A percentile compares a stretch with the other conserved stretches of the same genome.
Evolutionary conservation across 805 yeast genomes (phyloP).

Genomic region (Cyberlindnera xylosilytica): DNA sequence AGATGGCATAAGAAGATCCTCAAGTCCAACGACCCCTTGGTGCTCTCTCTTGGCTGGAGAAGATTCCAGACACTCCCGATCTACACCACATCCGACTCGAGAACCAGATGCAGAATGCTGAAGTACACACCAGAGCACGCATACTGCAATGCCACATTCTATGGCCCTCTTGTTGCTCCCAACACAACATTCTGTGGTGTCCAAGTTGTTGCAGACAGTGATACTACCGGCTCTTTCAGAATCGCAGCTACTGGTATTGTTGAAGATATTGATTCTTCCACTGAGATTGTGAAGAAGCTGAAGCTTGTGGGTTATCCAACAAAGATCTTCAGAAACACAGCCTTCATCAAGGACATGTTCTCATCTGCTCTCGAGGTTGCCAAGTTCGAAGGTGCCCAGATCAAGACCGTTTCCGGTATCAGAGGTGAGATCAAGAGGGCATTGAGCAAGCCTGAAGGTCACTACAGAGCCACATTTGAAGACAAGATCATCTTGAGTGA

Average conservation of each 20-base stretch:
- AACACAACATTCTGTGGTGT: constrained; percentile 97
- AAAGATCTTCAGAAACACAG: constrained; percentile 92
- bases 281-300: constrained; percentile 92
- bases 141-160: constrained; percentile 91
- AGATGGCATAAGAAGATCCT: constrained; percentile 98
- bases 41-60: constrained; percentile 95
- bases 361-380: constrained; percentile 91
- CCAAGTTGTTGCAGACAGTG: constrained; percentile 77
- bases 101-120: constrained; percentile 97
- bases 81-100: constrained; percentile 93
- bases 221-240: constrained; percentile 86
- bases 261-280: constrained; percentile 83
- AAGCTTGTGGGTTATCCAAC: constrained; percentile 94
- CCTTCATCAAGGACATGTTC: constrained; percentile 97
- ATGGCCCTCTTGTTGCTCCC: constrained; percentile 96
- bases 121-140: constrained; percentile 98
- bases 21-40: constrained; percentile 93
- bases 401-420: constrained; percentile 94
- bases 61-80: constrained; percentile 95
- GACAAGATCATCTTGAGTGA: constrained; percentile 92
- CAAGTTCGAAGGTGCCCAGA: constrained; percentile 95
- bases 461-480: constrained; percentile 94
- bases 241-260: constrained; percentile 97
- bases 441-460: constrained; percentile 89
- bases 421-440: constrained; percentile 98